A percentile compares a stretch with the other conserved stretches of the same genome.
Evolutionary conservation across 2,329 filamentous ascomycete genomes (phyloP).

Genomic region (Botrytis cinerea): DNA sequence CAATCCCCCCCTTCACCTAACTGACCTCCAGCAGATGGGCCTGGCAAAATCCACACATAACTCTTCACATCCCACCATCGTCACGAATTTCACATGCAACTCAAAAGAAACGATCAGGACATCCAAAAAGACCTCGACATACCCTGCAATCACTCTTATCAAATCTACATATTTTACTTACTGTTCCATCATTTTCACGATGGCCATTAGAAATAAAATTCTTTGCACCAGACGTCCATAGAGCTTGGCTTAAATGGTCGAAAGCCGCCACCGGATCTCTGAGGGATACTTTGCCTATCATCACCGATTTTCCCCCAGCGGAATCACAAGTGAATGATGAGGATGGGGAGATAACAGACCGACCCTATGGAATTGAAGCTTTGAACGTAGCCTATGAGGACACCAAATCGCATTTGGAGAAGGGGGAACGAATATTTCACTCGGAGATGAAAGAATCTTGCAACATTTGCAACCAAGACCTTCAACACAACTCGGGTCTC

Average conservation of each 20-base stretch:
- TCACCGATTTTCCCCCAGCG: slow-evolving; percentile 33
- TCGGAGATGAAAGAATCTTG: slow-evolving; percentile 60
- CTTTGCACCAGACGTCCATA: slow-evolving; percentile 69
- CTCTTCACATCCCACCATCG: slow-evolving; percentile 71
- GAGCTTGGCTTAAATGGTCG: slow-evolving; percentile 64
- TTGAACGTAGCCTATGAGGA: slow-evolving; percentile 58
- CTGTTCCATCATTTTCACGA: slow-evolving; percentile 74
- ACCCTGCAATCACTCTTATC: slow-evolving; percentile 70
- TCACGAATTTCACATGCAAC: slow-evolving; percentile 59
- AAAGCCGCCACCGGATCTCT: slow-evolving; percentile 36
- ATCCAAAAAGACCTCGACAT: slow-evolving; percentile 57
- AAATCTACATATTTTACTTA: slow-evolving; percentile 78
- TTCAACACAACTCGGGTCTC: slow-evolving; percentile 53
- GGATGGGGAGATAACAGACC: not conserved
- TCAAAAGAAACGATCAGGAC: slow-evolving; percentile 53
- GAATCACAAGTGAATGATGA: not conserved
- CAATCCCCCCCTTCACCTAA: not conserved
- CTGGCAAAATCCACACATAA: slow-evolving; percentile 80
- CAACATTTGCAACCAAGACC: slow-evolving; percentile 51
- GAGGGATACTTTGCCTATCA: slow-evolving; percentile 32
- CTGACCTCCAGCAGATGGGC: slow-evolving; percentile 68
- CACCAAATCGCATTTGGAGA: slow-evolving; percentile 56
- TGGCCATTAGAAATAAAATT: slow-evolving; percentile 86
- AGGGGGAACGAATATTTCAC: slow-evolving; percentile 54
- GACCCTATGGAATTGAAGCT: slow-evolving; percentile 51